Percentiles rank a stretch among this genome's conserved stretches.
Evolutionary conservation across 2,329 filamentous ascomycete genomes (phyloP).

Genomic region (Acrodontium crateriforme): DNA sequence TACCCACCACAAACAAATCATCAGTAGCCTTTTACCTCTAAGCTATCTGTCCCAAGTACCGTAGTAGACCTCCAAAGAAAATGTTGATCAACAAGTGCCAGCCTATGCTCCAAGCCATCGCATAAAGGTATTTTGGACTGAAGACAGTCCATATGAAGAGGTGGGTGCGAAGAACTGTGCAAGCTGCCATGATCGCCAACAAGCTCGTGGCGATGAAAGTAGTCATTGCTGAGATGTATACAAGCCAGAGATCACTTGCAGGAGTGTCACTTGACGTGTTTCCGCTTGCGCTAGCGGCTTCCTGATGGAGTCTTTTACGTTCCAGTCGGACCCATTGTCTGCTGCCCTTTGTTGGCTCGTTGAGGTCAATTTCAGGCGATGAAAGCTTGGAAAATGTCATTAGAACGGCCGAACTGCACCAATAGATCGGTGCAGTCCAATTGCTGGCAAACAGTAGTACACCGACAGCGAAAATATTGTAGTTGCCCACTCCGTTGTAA

Average conservation of each 20-base stretch:
- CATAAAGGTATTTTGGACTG: conserved; percentile 89
- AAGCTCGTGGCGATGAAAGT: conserved; percentile 53
- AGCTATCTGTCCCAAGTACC: conserved; percentile 6
- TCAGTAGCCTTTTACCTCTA: conserved; percentile 2
- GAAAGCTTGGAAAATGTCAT: conserved; percentile 28
- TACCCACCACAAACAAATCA: background rate
- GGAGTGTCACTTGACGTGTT: background rate
- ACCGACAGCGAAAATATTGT: conserved; percentile 70
- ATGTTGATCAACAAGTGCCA: conserved; percentile 69
- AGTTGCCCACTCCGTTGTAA: conserved; percentile 79
- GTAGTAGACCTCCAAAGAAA: conserved; percentile 44
- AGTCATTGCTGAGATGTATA: conserved; percentile 52
- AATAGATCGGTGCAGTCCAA: conserved; percentile 86
- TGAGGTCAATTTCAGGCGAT: background rate
- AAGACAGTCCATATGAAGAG: conserved; percentile 99
- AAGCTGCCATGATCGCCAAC: conserved; percentile 73
- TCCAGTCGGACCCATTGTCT: conserved; percentile 18
- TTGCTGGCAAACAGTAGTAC: conserved; percentile 75
- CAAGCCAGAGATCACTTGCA: conserved; percentile 15
- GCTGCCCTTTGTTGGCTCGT: conserved; percentile 7
- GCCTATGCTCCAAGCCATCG: conserved; percentile 71
- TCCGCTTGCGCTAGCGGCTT: conserved; percentile 4
- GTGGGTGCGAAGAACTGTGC: conserved; percentile 70
- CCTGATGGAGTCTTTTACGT: conserved; percentile 13
- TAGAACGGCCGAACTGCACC: conserved; percentile 51